Evolutionary conservation across 164 flowering plant species (phyloP), one percentile per base, ranked within the genome.

Genomic region (Liquidambar formosana): DNA sequence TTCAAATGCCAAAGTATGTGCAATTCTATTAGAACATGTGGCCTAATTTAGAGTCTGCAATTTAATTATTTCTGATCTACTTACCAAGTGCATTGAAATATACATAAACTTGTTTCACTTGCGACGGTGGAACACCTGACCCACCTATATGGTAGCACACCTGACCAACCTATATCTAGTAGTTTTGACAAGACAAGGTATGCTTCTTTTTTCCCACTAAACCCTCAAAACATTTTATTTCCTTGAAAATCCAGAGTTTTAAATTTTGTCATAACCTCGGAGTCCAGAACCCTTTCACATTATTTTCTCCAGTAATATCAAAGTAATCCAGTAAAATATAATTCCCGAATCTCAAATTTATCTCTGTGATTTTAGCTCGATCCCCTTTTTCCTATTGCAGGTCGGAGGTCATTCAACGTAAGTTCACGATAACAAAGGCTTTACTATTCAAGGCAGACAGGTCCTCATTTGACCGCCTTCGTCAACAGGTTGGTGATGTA

Each of bases 381-480:
- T 23, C 25, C 25, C 21, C 8, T 47, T 65, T 13, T 28, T 78
- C 67, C 11, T 54, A 19, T 27, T 26, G 19, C 83, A 92, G 97
- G 76, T 90, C 92, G 19, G 95, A 85, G 74, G 78, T 70, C 57
- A 84, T 87, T 70, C 83, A 88, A 54, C 86, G 92, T 1, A 92
- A 76, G 74, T 90, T 80, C 68, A 84, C 91, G 61, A 90, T 92
- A 72, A 75, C 87, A 58, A 92, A 88, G 75, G 93, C 91, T 67
- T 69, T 86, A 62, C 73, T 90, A 19, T 75, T 59, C 60, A 92
- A 86, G 83, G 95, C 95, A 66, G 89, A 92, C 73, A 85, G 91
- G 67, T 90, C 95, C 60, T 88, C 97, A 5, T 80, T 83, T 77
- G 97, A 88, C 54, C 93, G 97, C 38, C 77, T 88, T 69, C 82